Base-by-base conservation (phyloP, 352 stramenopile genomes). In the Phytophthora tubulina region DNA sequence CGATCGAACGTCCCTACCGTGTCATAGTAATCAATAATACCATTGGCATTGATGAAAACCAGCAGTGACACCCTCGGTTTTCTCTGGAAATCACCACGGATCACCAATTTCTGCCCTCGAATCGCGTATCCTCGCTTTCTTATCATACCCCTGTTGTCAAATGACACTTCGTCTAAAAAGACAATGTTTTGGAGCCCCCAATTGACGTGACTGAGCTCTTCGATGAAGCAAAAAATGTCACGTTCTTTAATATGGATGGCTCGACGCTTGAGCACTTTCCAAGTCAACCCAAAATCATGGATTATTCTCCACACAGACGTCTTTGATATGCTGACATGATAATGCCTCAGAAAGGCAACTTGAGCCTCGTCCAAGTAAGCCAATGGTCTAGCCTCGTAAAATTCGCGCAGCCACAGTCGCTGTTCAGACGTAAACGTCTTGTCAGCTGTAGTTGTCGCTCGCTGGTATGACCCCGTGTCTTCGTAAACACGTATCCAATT, bases 141-240 rank as follows among this genome's bases (percentile, higher is more conserved):
- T 10, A 80, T 17, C 70, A 84, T 81, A 0, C 71, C 73, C n/a
- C 66, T 32, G 35, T 75, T 76, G 32, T 81, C 69, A 13, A 81
- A 83, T 0, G 60, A 70, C 2, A 79, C 76, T 55, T 79, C 75
- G 21, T 82, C 63, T 1, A 82, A 56, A 39, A 77, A 75, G 1
- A 80, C 62, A 17, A 78, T 32, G 10, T 63, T 63, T 4, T 44
- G 31, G 17, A 48, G 54, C 32, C 11, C 54, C 73, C 73, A 76
- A 10, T 62, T 35, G 21, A 78, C 64, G 6, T 21, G n/a, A 8
- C 15, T 30, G 32, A 78, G 44, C 41, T 83, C 76, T 38, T 76
- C 11, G 14, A 76, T 21, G 21, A 21, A 21, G 21, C 21, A 21
- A 21, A n/a, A n/a, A 21, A 21, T 21, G 21, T 21, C 21, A 21